Conservation (phyloP, 495 filamentous ascomycete species). For the Aspergillus diversus region DNA sequence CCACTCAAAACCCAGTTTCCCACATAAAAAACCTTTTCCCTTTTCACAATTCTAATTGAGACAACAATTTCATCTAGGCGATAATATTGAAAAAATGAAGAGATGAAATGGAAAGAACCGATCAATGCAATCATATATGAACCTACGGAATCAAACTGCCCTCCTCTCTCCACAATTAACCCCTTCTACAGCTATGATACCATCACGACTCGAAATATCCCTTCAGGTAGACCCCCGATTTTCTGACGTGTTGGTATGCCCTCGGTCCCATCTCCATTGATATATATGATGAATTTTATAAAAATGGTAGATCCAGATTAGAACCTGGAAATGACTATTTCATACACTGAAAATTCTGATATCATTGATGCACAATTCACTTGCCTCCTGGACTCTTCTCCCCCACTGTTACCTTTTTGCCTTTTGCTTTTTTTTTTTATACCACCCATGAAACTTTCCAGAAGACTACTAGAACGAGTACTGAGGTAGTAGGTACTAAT, state of each 20-base stretch:
- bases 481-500: too few relatives aligned
- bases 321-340: slow-evolving; percentile 45
- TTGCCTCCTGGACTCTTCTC: too few relatives aligned
- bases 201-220: neutral
- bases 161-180: neutral
- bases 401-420: slow-evolving; percentile 21
- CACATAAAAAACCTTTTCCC: neutral
- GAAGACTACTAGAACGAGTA: too few relatives aligned
- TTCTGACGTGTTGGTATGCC: neutral
- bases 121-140: too few relatives aligned
- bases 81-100: too few relatives aligned
- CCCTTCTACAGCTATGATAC: neutral
- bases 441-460: neutral
- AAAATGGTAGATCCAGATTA: slow-evolving; percentile 42
- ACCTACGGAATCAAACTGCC: neutral
- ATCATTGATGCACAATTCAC: neutral
- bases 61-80: neutral
- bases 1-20: neutral
- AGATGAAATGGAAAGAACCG: too few relatives aligned
- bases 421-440: slow-evolving; percentile 1
- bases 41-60: neutral
- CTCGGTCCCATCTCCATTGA: slow-evolving; percentile 21
- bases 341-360: slow-evolving; percentile 56
- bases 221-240: neutral
- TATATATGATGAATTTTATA: slow-evolving; percentile 43